phyloP scores from a whole-genome alignment of 2,329 filamentous ascomycete genomes.

The Leptographium radiaticola region DNA sequence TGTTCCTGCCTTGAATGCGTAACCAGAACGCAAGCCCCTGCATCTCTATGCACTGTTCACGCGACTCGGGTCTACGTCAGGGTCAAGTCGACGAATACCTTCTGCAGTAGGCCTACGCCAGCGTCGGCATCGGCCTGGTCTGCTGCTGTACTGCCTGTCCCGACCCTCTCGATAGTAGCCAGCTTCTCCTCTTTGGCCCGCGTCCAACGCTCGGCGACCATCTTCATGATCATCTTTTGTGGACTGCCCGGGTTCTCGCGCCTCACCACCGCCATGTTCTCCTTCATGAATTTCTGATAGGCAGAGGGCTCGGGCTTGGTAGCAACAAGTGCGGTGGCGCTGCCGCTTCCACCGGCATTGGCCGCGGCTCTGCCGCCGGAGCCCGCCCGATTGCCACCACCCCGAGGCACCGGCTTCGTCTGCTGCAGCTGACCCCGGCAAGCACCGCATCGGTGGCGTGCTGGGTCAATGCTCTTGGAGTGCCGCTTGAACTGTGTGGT shows the following conservation, averaged over 20 bases:
- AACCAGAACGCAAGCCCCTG: too few species aligned
- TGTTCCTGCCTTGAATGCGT: too few species aligned
- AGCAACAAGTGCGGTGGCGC: too few species aligned
- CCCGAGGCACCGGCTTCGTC: conserved; percentile 62
- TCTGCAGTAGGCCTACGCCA: conserved; percentile 6
- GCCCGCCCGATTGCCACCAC: conserved; percentile 6
- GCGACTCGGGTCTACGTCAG: background rate
- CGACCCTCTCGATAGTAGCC: too few species aligned
- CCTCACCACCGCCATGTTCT: conserved; percentile 51
- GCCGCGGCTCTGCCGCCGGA: background rate
- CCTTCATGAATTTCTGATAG: conserved; percentile 47
- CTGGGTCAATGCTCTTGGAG: conserved; percentile 68
- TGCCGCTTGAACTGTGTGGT: conserved; percentile 66
- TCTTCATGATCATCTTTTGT: conserved; percentile 57
- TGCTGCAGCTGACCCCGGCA: conserved; percentile 63
- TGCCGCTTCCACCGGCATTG: conserved; percentile 9
- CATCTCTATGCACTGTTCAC: too few species aligned
- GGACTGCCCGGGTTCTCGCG: conserved; percentile 40
- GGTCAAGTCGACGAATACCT: conserved; percentile 10
- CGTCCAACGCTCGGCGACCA: conserved; percentile 51
- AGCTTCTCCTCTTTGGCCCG: conserved; percentile 21
- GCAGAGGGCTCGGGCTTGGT: conserved; percentile 17
- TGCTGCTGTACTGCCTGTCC: background rate
- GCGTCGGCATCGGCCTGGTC: background rate
- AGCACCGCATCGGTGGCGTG: conserved; percentile 58